Conservation (phyloP, 2,329 filamentous ascomycete species). For the Paecilomyces dactylethromorphus region DNA sequence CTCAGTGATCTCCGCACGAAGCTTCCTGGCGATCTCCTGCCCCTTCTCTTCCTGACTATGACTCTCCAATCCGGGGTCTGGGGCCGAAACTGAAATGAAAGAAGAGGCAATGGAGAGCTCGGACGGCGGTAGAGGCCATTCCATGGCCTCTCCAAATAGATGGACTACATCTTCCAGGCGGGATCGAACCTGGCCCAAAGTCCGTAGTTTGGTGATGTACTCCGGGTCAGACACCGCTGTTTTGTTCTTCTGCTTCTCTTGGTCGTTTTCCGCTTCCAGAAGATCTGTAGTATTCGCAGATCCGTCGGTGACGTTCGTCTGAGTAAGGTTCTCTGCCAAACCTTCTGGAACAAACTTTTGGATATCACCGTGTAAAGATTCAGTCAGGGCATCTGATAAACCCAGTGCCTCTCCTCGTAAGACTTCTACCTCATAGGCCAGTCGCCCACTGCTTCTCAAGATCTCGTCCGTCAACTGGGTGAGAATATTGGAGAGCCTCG, state of each 20-base stretch:
- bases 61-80: conserved; percentile 60
- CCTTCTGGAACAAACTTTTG: conserved; percentile 60
- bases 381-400: conserved; percentile 71
- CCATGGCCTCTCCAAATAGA: conserved; percentile 90
- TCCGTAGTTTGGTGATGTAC: conserved; percentile 73
- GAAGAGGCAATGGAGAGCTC: conserved; percentile 77
- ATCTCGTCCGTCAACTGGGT: conserved; percentile 94
- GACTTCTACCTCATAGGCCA: conserved; percentile 93
- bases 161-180: conserved; percentile 87
- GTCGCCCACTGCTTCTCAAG: conserved; percentile 73
- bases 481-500: conserved; percentile 70
- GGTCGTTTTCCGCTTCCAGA: conserved; percentile 1
- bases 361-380: conserved; percentile 66
- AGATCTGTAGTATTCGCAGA: conserved; percentile 1
- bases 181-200: conserved; percentile 70
- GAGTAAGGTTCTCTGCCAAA: conserved; percentile 8
- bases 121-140: conserved; percentile 85
- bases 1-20: conserved; percentile 61
- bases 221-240: conserved; percentile 45
- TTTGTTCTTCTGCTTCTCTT: background rate
- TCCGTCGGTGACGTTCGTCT: conserved; percentile 4
- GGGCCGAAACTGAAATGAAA: conserved; percentile 83
- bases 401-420: conserved; percentile 79
- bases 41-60: conserved; percentile 79
- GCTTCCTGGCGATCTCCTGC: conserved; percentile 64